A percentile compares a stretch with the other conserved stretches of the same genome.
phyloP scores from a whole-genome alignment of 768 basidiomycete genomes.

The Leccinum fibrillosum region DNA sequence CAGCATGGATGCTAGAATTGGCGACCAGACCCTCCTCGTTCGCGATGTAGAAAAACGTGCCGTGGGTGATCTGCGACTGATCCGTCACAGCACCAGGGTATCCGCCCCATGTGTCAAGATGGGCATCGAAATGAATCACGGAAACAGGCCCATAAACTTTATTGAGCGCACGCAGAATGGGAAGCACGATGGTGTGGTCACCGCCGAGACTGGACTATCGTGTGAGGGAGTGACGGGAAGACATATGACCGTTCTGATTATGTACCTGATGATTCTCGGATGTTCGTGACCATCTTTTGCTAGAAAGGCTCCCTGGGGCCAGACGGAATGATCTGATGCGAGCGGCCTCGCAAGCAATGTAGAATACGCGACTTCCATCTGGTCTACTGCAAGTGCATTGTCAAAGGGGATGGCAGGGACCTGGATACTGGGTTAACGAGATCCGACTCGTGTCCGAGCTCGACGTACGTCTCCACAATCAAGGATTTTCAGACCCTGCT shows the following conservation, averaged over 20 bases:
- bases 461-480: slow-evolving; percentile 78
- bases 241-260: no score
- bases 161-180: slow-evolving; percentile 77
- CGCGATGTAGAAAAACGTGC: slow-evolving; percentile 83
- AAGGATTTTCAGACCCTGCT: slow-evolving; percentile 52
- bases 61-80: slow-evolving; percentile 74
- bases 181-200: slow-evolving; percentile 85
- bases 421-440: slow-evolving; percentile 32
- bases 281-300: slow-evolving; percentile 61
- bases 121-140: slow-evolving; percentile 82
- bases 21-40: slow-evolving; percentile 73
- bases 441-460: background rate
- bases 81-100: slow-evolving; percentile 42
- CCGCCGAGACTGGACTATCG: slow-evolving; percentile 54
- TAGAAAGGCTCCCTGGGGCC: slow-evolving; percentile 31
- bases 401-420: slow-evolving; percentile 80
- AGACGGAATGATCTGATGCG: slow-evolving; percentile 20
- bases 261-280: slow-evolving; percentile 72
- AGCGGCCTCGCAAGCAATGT: slow-evolving; percentile 64
- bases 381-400: slow-evolving; percentile 77
- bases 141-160: slow-evolving; percentile 79
- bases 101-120: slow-evolving; percentile 60
- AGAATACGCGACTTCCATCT: slow-evolving; percentile 83
- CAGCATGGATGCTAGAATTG: slow-evolving; percentile 77
- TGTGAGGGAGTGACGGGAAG: background rate